Percentiles rank a stretch among this genome's conserved stretches.
phyloP scores from a whole-genome alignment of 306 rosid species.

The Sesbania bispinosa region DNA sequence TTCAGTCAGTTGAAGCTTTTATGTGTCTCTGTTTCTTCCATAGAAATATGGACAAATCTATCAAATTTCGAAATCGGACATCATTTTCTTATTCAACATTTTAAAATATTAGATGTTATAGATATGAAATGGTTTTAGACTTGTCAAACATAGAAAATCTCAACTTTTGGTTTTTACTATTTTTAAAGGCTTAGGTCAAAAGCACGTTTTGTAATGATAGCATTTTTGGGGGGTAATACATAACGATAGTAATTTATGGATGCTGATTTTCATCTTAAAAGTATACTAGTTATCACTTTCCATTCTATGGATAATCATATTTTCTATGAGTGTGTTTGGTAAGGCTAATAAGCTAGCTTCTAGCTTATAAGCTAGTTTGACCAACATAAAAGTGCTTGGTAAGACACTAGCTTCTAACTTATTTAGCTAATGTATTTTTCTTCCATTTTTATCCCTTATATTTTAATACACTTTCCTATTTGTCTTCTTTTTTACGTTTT shows the following conservation, averaged over 20 bases:
- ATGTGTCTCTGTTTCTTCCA: background rate
- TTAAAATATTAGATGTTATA: background rate
- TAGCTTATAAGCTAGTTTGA: too few relatives aligned
- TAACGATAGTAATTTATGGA: constrained; percentile 5
- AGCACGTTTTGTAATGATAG: too few relatives aligned
- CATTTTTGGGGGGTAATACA: background rate
- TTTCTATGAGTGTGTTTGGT: too few relatives aligned
- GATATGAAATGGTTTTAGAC: background rate
- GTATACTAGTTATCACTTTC: background rate
- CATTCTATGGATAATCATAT: constrained; percentile 12
- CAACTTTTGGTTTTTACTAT: background rate
- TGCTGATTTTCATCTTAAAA: constrained; percentile 7
- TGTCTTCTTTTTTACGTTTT: too few relatives aligned
- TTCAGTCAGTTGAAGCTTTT: background rate
- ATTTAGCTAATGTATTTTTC: too few relatives aligned
- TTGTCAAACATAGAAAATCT: background rate
- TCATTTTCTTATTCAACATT: background rate
- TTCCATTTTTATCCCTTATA: too few relatives aligned
- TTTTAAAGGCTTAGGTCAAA: background rate
- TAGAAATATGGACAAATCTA: constrained; percentile 1
- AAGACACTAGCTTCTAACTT: too few relatives aligned
- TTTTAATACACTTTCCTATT: too few relatives aligned
- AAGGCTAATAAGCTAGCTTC: too few relatives aligned
- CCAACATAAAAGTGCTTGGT: too few relatives aligned
- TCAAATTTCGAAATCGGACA: background rate